Evolutionary conservation across 495 filamentous ascomycete species (phyloP).

Genomic region (Melanomma pulvis-pyrius): DNA sequence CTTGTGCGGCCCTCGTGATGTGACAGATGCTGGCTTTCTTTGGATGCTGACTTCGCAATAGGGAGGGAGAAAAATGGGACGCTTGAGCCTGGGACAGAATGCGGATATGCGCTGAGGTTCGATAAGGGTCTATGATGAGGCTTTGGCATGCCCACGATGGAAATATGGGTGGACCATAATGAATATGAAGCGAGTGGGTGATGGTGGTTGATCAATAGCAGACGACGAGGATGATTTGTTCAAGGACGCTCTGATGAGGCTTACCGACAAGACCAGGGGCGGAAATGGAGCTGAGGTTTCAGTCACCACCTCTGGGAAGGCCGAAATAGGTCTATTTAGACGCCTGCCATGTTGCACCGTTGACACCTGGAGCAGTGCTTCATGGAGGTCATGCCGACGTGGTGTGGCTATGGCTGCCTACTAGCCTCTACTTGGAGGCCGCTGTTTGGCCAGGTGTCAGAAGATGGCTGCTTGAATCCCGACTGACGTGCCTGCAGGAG

Average conservation of each 20-base stretch:
- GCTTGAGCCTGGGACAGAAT: too few relatives aligned
- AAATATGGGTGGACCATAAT: not conserved
- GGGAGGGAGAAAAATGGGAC: too few relatives aligned
- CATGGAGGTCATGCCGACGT: slow-evolving; percentile 1
- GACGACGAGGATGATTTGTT: not conserved
- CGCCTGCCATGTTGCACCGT: not conserved
- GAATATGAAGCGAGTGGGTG: not conserved
- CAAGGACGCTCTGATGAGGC: not conserved
- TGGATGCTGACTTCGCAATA: too few relatives aligned
- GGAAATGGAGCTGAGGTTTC: not conserved
- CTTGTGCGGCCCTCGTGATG: too few relatives aligned
- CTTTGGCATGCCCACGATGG: not conserved
- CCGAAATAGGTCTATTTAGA: not conserved
- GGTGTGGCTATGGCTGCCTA: not conserved
- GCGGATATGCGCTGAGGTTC: not conserved
- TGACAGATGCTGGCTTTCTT: too few relatives aligned
- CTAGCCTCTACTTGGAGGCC: not conserved
- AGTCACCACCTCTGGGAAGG: too few relatives aligned
- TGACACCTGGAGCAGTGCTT: not conserved
- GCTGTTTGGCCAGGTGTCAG: not conserved
- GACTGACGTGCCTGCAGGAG: not conserved
- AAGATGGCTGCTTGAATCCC: too few relatives aligned
- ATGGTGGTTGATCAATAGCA: not conserved
- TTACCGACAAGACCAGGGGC: not conserved
- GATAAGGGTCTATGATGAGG: not conserved